Percentiles rank a stretch among this genome's conserved stretches.
phyloP scores from a whole-genome alignment of 177 flowering plant genomes.

The Vitis hybrid region DNA sequence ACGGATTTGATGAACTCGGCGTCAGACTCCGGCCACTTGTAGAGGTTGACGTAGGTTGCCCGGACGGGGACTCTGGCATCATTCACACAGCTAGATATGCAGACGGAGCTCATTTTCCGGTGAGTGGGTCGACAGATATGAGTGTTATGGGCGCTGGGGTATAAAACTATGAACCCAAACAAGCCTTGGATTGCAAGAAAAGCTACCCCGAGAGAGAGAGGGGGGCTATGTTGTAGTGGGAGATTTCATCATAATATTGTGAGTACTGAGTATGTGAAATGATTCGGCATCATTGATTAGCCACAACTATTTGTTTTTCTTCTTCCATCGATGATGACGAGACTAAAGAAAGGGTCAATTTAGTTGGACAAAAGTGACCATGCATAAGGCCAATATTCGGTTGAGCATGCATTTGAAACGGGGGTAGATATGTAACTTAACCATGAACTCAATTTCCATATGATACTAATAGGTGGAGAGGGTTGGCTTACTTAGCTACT shows the following conservation, averaged over 20 bases:
- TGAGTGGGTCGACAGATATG: no score
- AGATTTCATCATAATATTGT: background rate
- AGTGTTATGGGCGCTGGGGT: background rate
- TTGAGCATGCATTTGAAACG: no score
- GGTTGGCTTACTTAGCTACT: no score
- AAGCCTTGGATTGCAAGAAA: conserved; percentile 37
- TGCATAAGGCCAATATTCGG: no score
- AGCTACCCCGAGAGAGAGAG: conserved; percentile 8
- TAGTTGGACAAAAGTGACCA: no score
- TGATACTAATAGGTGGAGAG: no score
- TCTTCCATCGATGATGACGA: background rate
- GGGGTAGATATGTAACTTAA: no score
- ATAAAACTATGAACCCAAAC: background rate
- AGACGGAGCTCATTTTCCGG: conserved; percentile 48
- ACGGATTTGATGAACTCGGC: conserved; percentile 61
- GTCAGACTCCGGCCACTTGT: conserved; percentile 91
- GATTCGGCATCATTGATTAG: conserved; percentile 20
- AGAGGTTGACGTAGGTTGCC: conserved; percentile 64
- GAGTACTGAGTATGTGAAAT: conserved; percentile 7
- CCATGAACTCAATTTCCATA: no score
- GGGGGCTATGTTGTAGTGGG: conserved; percentile 6
- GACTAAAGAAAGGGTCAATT: no score
- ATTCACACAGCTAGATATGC: conserved; percentile 56
- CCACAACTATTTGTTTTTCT: conserved; percentile 14
- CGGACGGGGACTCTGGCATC: conserved; percentile 53